phyloP scores from a whole-genome alignment of 805 yeast species.

The Saccharomycopsis amapae region DNA sequence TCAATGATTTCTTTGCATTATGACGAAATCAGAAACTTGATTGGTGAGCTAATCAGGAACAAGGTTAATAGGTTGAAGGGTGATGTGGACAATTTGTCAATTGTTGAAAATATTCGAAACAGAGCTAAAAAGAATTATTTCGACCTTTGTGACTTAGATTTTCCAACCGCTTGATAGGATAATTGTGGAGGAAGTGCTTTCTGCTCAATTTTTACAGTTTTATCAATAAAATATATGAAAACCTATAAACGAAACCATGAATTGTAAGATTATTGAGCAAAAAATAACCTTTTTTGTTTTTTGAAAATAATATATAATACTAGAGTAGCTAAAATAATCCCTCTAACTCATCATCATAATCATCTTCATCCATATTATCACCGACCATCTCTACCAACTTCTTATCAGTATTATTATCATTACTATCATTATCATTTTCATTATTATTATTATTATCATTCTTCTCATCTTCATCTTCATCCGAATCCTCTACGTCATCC shows the following conservation, averaged over 20 bases:
- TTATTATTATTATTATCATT: no score
- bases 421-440: no score
- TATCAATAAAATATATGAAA: no score
- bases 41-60: slow-evolving; percentile 14
- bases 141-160: slow-evolving; percentile 20
- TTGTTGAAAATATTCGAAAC: slow-evolving; percentile 18
- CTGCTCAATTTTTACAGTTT: no score
- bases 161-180: slow-evolving; percentile 12
- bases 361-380: slow-evolving; percentile 30
- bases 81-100: slow-evolving; percentile 11
- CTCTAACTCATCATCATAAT: slow-evolving; percentile 29
- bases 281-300: no score
- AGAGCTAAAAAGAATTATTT: slow-evolving; percentile 18
- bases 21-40: slow-evolving; percentile 14
- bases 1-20: slow-evolving; percentile 6
- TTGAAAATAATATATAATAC: neutral
- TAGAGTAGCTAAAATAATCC: slow-evolving; percentile 23
- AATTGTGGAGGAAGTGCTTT: neutral
- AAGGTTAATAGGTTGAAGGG: slow-evolving; percentile 13
- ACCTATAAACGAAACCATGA: no score
- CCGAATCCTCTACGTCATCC: slow-evolving; percentile 28
- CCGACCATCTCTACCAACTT: slow-evolving; percentile 12
- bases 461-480: slow-evolving; percentile 28
- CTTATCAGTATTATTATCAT: no score
- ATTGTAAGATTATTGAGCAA: no score